Percentiles rank a stretch among this genome's conserved stretches.
phyloP scores from a whole-genome alignment of 2,329 filamentous ascomycete genomes.

The Stachybotrys chartarum region DNA sequence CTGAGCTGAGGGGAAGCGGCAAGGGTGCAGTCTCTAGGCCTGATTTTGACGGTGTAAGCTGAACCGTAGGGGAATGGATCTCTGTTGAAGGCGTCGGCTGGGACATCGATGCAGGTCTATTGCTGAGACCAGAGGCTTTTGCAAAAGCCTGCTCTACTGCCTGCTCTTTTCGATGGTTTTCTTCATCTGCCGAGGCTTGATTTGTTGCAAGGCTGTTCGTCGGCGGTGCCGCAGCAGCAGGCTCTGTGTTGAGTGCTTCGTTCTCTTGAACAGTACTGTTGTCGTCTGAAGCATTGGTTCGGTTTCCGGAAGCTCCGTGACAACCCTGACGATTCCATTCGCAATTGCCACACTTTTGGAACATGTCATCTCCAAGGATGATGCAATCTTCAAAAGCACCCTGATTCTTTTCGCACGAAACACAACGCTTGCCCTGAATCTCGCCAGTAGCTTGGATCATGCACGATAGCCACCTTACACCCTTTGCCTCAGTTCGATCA shows the following conservation, averaged over 20 bases:
- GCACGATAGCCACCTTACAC: constrained; percentile 38
- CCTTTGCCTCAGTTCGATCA: constrained; percentile 32
- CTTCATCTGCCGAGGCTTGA: not conserved
- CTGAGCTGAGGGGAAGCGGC: constrained; percentile 4
- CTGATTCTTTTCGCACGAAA: constrained; percentile 31
- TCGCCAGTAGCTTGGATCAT: constrained; percentile 44
- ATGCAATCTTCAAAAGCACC: constrained; percentile 40
- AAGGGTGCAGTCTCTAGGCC: not conserved
- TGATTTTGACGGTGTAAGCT: not conserved
- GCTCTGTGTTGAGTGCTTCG: too few relatives aligned
- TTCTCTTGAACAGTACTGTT: too few relatives aligned
- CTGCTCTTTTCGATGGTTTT: not conserved
- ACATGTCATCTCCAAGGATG: constrained; percentile 30
- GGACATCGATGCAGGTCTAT: not conserved
- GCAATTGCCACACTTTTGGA: constrained; percentile 43
- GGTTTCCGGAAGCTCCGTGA: constrained; percentile 17
- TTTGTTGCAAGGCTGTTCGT: too few relatives aligned
- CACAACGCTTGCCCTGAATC: constrained; percentile 30
- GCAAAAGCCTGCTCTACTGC: not conserved
- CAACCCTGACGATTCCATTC: constrained; percentile 39
- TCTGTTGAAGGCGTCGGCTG: not conserved
- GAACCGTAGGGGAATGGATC: not conserved
- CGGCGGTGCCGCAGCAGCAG: too few relatives aligned
- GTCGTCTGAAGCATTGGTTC: too few relatives aligned
- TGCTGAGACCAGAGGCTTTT: not conserved